Percentiles rank a stretch among this genome's conserved stretches.
Evolutionary conservation across 129 eudicot genomes (phyloP).

Genomic region (Arctium minus): DNA sequence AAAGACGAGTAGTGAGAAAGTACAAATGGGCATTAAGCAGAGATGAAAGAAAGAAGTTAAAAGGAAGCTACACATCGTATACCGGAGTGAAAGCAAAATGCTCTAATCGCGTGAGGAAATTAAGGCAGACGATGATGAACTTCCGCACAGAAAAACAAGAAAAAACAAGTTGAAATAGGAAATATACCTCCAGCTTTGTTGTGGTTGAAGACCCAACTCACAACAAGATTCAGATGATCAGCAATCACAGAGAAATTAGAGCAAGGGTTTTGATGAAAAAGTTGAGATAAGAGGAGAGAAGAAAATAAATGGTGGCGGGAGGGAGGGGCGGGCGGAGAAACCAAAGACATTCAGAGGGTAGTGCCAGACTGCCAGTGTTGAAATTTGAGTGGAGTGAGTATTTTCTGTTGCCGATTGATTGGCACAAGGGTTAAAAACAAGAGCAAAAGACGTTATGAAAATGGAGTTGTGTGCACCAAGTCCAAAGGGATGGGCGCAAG

Average conservation of each 20-base stretch:
- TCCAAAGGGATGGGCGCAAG: neutral
- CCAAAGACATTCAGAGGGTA: conserved; percentile 4
- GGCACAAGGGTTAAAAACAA: neutral
- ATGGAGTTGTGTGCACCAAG: conserved; percentile 12
- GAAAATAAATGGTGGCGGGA: conserved; percentile 2
- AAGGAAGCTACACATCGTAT: neutral
- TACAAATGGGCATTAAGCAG: neutral
- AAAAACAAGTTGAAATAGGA: neutral
- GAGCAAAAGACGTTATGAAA: neutral
- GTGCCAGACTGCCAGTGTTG: neutral
- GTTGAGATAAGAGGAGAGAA: neutral
- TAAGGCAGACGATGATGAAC: neutral
- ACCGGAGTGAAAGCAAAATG: neutral
- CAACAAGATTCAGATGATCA: neutral
- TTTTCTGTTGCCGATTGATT: neutral
- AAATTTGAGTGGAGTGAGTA: neutral
- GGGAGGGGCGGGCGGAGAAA: conserved; percentile 6
- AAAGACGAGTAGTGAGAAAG: neutral
- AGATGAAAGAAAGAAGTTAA: neutral
- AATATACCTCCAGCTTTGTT: conserved; percentile 7
- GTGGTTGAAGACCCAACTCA: neutral
- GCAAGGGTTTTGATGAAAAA: neutral
- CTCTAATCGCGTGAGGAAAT: neutral
- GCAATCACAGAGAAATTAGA: neutral
- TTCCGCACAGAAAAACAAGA: neutral